Percentiles rank a stretch among this genome's conserved stretches.
These are phyloP conservation scores for Diplodia scrobiculata DNA, from an alignment of 2,329 filamentous ascomycete genomes.

Conservation along the genomic window DNA sequence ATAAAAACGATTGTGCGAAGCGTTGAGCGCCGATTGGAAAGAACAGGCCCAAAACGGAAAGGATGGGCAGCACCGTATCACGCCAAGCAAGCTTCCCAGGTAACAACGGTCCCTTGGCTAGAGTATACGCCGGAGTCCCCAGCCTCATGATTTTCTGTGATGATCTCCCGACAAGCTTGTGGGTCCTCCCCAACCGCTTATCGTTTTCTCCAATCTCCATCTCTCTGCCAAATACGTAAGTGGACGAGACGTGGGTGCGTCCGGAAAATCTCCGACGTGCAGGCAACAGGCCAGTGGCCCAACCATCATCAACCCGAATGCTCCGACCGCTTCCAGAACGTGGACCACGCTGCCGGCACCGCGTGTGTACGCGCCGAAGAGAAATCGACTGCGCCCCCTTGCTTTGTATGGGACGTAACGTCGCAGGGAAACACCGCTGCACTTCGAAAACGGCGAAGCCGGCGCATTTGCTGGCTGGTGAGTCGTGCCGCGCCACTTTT, in stretches of 20 bases:
- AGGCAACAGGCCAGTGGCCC: neutral
- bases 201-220: no score
- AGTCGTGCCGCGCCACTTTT: neutral
- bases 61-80: neutral
- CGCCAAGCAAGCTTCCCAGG: neutral
- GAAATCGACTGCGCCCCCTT: neutral
- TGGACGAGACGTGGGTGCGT: no score
- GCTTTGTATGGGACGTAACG: slow-evolving; percentile 14
- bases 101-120: slow-evolving; percentile 3
- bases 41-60: neutral
- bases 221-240: no score
- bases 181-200: neutral
- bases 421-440: neutral
- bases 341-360: neutral
- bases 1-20: no score
- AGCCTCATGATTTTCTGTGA: neutral
- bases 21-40: neutral
- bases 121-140: neutral
- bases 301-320: no score
- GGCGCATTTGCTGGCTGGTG: neutral
- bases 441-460: neutral
- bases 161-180: neutral
- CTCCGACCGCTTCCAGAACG: slow-evolving; percentile 17
- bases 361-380: neutral
- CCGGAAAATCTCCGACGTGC: neutral